phyloP scores from a whole-genome alignment of 2,329 filamentous ascomycete genomes.

The Ophiostoma angusticollis region DNA sequence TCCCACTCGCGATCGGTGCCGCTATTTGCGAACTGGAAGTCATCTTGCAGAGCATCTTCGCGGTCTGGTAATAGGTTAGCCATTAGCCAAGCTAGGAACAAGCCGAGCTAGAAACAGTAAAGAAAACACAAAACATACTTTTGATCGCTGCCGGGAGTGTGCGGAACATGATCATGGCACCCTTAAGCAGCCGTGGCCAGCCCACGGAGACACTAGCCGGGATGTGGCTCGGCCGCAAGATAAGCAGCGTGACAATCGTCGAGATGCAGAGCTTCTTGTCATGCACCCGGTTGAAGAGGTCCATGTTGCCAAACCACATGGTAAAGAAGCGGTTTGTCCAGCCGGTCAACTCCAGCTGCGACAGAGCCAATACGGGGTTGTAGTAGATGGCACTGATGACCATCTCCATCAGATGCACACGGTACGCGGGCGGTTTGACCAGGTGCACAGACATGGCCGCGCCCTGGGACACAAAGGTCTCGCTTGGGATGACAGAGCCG shows the following conservation, averaged over 20 bases:
- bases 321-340: conserved; percentile 99
- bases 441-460: conserved; percentile 12
- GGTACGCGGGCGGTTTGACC: conserved; percentile 80
- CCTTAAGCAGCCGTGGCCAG: conserved; percentile 81
- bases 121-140: conserved; percentile 40
- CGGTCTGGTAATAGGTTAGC: conserved; percentile 46
- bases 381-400: conserved; percentile 98
- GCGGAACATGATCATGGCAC: conserved; percentile 83
- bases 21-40: conserved; percentile 60
- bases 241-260: conserved; percentile 77
- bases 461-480: conserved; percentile 6
- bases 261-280: conserved; percentile 98
- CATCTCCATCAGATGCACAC: conserved; percentile 97
- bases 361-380: conserved; percentile 73
- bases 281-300: conserved; percentile 83
- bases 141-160: conserved; percentile 78
- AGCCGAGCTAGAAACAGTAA: not conserved
- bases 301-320: conserved; percentile 93
- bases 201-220: conserved; percentile 87
- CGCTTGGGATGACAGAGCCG: conserved; percentile 10
- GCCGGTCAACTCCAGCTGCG: conserved; percentile 75
- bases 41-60: conserved; percentile 82
- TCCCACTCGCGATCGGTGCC: conserved; percentile 68
- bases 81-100: not conserved
- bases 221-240: conserved; percentile 66